Evolutionary conservation across 345 rosid genomes (phyloP).

Genomic region (Carallia brachiata): DNA sequence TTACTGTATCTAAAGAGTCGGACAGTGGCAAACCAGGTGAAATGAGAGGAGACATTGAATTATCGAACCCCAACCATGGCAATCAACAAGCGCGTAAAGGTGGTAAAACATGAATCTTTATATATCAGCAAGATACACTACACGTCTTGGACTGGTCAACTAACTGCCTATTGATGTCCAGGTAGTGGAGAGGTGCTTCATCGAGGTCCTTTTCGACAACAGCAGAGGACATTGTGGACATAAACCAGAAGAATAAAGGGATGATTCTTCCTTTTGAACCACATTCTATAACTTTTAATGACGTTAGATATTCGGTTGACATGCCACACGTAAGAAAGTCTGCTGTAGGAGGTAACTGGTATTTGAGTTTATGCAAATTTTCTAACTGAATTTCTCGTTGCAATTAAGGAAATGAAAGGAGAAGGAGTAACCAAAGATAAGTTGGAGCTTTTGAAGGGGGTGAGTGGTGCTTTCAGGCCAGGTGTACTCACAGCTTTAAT

Average conservation of each 20-base stretch:
- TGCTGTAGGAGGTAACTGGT: not conserved
- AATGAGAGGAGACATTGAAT: not conserved
- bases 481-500: conserved; percentile 71
- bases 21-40: not conserved
- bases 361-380: not conserved
- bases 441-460: conserved; percentile 55
- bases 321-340: conserved; percentile 60
- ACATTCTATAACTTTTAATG: conserved; percentile 55
- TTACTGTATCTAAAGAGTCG: conserved; percentile 32
- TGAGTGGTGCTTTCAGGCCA: conserved; percentile 70
- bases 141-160: not conserved
- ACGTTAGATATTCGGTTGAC: conserved; percentile 60
- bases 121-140: not conserved
- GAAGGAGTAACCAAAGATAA: conserved; percentile 50
- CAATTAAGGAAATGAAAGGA: conserved; percentile 42
- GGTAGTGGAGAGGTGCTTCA: conserved; percentile 1
- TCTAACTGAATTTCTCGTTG: conserved; percentile 2
- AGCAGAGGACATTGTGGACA: not conserved
- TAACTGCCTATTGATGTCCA: not conserved
- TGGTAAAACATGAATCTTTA: not conserved
- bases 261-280: conserved; percentile 78
- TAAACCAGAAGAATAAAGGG: conserved; percentile 38
- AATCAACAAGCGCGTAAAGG: not conserved
- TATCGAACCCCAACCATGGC: not conserved
- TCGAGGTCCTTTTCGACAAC: not conserved